Conservation (phyloP, 805 yeast species). For the Myxozyma lipomycoides region DNA sequence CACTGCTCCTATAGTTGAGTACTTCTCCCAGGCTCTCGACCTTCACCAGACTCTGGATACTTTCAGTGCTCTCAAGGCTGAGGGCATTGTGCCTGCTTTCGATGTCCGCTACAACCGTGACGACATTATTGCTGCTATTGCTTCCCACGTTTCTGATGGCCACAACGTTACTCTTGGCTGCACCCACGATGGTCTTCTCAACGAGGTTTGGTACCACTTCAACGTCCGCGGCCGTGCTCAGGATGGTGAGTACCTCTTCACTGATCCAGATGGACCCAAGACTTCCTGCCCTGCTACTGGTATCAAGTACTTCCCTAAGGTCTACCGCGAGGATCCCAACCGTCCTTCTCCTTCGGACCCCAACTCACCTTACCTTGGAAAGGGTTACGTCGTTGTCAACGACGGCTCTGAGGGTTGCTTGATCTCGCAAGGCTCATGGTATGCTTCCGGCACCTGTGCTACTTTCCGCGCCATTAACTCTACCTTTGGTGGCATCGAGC, state of each 20-base stretch:
- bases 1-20: conserved; percentile 58
- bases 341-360: conserved; percentile 34
- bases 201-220: conserved; percentile 79
- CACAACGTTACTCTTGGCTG: conserved; percentile 57
- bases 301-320: conserved; percentile 71
- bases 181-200: conserved; percentile 48
- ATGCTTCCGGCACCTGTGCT: conserved; percentile 77
- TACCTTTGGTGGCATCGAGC: conserved; percentile 12
- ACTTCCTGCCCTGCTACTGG: conserved; percentile 67
- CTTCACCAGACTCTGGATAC: conserved; percentile 62
- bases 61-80: conserved; percentile 56
- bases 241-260: conserved; percentile 59
- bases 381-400: conserved; percentile 47
- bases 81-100: conserved; percentile 67
- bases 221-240: conserved; percentile 68
- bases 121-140: conserved; percentile 36
- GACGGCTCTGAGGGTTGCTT: conserved; percentile 63
- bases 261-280: conserved; percentile 46
- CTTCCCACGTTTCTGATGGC: conserved; percentile 42
- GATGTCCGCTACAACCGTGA: conserved; percentile 52
- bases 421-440: conserved; percentile 85
- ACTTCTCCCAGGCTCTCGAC: conserved; percentile 56
- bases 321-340: conserved; percentile 33
- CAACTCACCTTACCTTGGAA: conserved; percentile 37
- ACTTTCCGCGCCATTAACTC: conserved; percentile 48